Evolutionary conservation across 1,284 basidiomycete genomes (phyloP).

Genomic region (Bothia castanella): DNA sequence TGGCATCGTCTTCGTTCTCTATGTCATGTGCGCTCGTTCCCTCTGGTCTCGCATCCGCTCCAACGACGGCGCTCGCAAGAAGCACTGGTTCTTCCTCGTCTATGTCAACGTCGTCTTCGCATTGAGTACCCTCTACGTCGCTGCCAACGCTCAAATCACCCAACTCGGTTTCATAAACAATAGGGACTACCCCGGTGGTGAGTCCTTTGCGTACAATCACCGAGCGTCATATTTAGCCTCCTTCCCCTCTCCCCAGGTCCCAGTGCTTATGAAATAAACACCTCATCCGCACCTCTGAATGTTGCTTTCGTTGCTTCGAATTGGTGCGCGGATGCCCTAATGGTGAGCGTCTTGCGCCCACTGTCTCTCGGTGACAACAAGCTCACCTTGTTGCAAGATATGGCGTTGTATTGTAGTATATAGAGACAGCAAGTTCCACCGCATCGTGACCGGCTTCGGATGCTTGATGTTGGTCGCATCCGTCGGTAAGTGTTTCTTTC

Average conservation of each 20-base stretch:
- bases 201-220: background rate
- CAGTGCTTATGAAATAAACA: slow-evolving; percentile 24
- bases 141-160: slow-evolving; percentile 25
- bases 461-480: slow-evolving; percentile 24
- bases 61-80: slow-evolving; percentile 10
- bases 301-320: slow-evolving; percentile 30
- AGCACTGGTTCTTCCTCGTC: slow-evolving; percentile 26
- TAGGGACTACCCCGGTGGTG: slow-evolving; percentile 37
- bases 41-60: slow-evolving; percentile 26
- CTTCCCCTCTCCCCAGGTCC: slow-evolving; percentile 18
- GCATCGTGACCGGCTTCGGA: slow-evolving; percentile 18
- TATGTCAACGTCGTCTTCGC: slow-evolving; percentile 33
- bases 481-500: slow-evolving; percentile 18
- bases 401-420: slow-evolving; percentile 37
- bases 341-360: slow-evolving; percentile 24
- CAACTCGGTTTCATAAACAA: slow-evolving; percentile 36
- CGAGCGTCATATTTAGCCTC: background rate
- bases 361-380: background rate
- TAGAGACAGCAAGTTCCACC: slow-evolving; percentile 28
- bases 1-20: slow-evolving; percentile 29
- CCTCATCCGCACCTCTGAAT: slow-evolving; percentile 26
- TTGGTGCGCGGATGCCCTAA: slow-evolving; percentile 33
- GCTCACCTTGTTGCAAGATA: slow-evolving; percentile 22
- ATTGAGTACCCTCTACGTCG: slow-evolving; percentile 32
- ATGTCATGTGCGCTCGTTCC: slow-evolving; percentile 27